A percentile compares a stretch with the other conserved stretches of the same genome.
Conservation (phyloP, 2,329 filamentous ascomycete genomes). For the Polychaeton citri region DNA sequence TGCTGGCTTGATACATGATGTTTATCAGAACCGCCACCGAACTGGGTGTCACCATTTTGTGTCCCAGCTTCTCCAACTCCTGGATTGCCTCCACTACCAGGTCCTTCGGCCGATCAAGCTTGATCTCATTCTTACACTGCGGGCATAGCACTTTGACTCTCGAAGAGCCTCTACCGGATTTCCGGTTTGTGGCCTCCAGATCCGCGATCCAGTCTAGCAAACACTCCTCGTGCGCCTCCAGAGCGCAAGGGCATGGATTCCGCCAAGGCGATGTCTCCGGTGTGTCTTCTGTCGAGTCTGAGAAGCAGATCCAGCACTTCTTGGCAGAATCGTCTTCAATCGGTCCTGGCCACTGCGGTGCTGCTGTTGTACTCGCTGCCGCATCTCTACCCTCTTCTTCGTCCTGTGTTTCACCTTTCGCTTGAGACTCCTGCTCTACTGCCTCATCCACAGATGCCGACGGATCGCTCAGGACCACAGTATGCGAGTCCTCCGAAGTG, state of each 20-base stretch:
- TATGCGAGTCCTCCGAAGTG: slow-evolving; percentile 33
- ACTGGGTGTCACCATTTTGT: slow-evolving; percentile 50
- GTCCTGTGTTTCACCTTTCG: neutral
- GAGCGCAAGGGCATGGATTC: slow-evolving; percentile 77
- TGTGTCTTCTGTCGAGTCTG: slow-evolving; percentile 51
- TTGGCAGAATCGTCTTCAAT: slow-evolving; percentile 25
- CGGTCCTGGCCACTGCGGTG: slow-evolving; percentile 3
- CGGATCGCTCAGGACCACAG: slow-evolving; percentile 28
- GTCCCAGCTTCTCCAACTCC: slow-evolving; percentile 42
- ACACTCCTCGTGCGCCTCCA: slow-evolving; percentile 82
- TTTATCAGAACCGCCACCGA: slow-evolving; percentile 38
- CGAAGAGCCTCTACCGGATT: slow-evolving; percentile 2
- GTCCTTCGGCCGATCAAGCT: slow-evolving; percentile 61
- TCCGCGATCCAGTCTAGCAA: slow-evolving; percentile 90
- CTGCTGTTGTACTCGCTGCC: slow-evolving; percentile 3
- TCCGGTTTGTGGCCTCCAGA: slow-evolving; percentile 49
- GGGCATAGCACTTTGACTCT: slow-evolving; percentile 63
- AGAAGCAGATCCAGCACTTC: slow-evolving; percentile 59
- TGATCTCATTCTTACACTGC: slow-evolving; percentile 74
- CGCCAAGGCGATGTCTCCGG: slow-evolving; percentile 57
- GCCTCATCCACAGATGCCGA: slow-evolving; percentile 8
- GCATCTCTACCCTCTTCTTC: slow-evolving; percentile 1
- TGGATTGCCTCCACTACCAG: slow-evolving; percentile 55
- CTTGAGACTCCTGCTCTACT: neutral
- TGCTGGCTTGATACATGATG: slow-evolving; percentile 8